Conservation (phyloP, 352 stramenopile species). For the Phytophthora hibernalis region DNA sequence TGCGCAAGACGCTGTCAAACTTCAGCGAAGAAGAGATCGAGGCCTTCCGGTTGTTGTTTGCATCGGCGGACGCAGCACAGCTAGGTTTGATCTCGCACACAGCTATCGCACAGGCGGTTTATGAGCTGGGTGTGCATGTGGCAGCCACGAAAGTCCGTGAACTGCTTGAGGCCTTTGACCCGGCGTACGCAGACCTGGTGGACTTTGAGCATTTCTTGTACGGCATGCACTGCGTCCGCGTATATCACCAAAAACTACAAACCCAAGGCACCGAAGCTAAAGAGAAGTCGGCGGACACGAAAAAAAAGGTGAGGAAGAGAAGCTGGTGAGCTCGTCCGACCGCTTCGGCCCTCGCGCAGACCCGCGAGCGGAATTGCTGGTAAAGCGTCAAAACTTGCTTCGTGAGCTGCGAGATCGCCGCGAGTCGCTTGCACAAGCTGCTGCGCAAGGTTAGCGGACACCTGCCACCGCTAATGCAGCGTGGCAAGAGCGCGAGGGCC, state of each 20-base stretch:
- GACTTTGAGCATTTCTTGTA: slow-evolving; percentile 87
- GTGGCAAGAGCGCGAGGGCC: slow-evolving; percentile 24
- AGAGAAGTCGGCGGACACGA: neutral
- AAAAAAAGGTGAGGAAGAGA: slow-evolving; percentile 12
- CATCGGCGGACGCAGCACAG: slow-evolving; percentile 62
- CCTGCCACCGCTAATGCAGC: slow-evolving; percentile 55
- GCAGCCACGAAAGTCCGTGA: slow-evolving; percentile 50
- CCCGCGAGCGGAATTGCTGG: slow-evolving; percentile 58
- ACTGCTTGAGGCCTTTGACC: slow-evolving; percentile 62
- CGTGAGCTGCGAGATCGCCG: slow-evolving; percentile 75
- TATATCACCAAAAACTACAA: slow-evolving; percentile 71
- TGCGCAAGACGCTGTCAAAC: slow-evolving; percentile 62
- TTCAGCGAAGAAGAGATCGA: slow-evolving; percentile 75
- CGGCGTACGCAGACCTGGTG: slow-evolving; percentile 77
- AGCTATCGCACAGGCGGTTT: slow-evolving; percentile 76
- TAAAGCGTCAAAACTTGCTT: slow-evolving; percentile 79
- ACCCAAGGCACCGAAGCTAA: neutral
- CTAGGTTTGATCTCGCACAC: slow-evolving; percentile 72
- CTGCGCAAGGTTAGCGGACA: slow-evolving; percentile 62
- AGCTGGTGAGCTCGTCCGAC: slow-evolving; percentile 61
- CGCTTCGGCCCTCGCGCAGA: slow-evolving; percentile 62
- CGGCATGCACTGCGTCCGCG: slow-evolving; percentile 78
- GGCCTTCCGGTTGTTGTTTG: slow-evolving; percentile 73
- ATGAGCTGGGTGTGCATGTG: slow-evolving; percentile 73
- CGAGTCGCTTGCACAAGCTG: slow-evolving; percentile 76